Evolutionary conservation across 2,329 filamentous ascomycete genomes (phyloP), one percentile per base, ranked within the genome.

Genomic region (Cryphonectria japonica): DNA sequence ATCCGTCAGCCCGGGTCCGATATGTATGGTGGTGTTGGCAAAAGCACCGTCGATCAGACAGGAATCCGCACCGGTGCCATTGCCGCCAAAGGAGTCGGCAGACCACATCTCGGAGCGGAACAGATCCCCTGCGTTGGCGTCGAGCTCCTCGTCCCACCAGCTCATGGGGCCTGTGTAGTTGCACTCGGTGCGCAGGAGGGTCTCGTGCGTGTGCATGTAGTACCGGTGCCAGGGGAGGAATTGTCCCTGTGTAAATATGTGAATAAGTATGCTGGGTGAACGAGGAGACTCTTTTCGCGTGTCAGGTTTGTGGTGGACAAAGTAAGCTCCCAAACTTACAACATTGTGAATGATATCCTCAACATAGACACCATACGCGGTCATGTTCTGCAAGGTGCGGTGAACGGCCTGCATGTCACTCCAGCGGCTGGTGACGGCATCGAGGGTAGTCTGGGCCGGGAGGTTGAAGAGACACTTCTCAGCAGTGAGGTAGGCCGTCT

Each of bases 201-300:
- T 73, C 63, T 80, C 80, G 68, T 81, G 79, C 29, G 76, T 73
- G 22, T 74, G 76, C 62, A 80, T 63, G 67, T 78, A 80, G 69
- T 77, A 79, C 8, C 80, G 76, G 60, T 82, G 80, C 76, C 79
- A 82, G 0, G 79, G 78, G 26, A 81, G 74, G 71, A 82, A 81
- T 66, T 75, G 62, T 54, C 77, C 77, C 61, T 64, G 26, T n/a
- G 2, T n/a, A 9, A 50, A 0, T 50, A 34, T 7, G 22, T 46
- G 14, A 46, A 50, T 50, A 2, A n/a, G 37, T 39, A 29, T 19
- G 8, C 5, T 50, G 7, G 13, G 26, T 46, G 8, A 64, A 13
- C 4, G 37, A 29, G 26, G 6, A 39, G 7, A 13, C 14, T n/a
- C 6, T 41, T 14, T 14, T 37, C 11, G 19, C 1, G n/a, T 9